Percentiles rank a stretch among this genome's conserved stretches.
phyloP scores from a whole-genome alignment of 805 yeast species.

The Yarrowia deformans region DNA sequence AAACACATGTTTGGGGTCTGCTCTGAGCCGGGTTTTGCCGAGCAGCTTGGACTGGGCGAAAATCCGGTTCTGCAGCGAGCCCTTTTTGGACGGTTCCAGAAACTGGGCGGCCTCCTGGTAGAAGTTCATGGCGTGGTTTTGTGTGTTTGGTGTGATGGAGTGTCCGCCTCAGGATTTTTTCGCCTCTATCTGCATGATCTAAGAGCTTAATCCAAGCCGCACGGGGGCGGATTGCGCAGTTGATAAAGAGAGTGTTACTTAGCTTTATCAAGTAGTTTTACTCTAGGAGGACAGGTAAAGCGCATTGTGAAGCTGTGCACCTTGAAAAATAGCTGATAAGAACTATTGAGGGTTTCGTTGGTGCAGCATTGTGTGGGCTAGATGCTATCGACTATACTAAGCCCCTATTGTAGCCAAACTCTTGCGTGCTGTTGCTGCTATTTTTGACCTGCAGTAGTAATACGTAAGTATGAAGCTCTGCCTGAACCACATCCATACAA shows the following conservation, averaged over 20 bases:
- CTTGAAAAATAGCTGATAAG: no score
- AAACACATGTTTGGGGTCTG: constrained; percentile 83
- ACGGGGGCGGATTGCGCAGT: background rate
- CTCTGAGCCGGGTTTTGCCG: constrained; percentile 55
- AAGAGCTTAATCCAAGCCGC: constrained; percentile 25
- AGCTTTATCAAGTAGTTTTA: no score
- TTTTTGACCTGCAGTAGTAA: no score
- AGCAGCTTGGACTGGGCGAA: constrained; percentile 53
- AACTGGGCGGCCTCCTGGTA: constrained; percentile 57
- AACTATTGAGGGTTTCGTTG: no score
- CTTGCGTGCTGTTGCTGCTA: no score
- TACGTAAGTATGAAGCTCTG: no score
- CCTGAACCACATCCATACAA: no score
- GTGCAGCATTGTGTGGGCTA: no score
- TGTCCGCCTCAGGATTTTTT: constrained; percentile 2
- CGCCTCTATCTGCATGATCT: constrained; percentile 13
- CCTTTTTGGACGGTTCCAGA: constrained; percentile 54
- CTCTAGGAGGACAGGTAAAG: no score
- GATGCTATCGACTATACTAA: no score
- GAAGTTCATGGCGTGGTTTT: constrained; percentile 41
- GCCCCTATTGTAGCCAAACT: no score
- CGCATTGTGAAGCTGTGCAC: no score
- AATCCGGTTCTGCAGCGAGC: constrained; percentile 63
- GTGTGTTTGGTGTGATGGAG: background rate
- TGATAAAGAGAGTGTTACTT: background rate